These are phyloP conservation scores for Colletotrichum sp. DNA, from an alignment of 2,329 filamentous ascomycete species.

Conservation along the genomic window DNA sequence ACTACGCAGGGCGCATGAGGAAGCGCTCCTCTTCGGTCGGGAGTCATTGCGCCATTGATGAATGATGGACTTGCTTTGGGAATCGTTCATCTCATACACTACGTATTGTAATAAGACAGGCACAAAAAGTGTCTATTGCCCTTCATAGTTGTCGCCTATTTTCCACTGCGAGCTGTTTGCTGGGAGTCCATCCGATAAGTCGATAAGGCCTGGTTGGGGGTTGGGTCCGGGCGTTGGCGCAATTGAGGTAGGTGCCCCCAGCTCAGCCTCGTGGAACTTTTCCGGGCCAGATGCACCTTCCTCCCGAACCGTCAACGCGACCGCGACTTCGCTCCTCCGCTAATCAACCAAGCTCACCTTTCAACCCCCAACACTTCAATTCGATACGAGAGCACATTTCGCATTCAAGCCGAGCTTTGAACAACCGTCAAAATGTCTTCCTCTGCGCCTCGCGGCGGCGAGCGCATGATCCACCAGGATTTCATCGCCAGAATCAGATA, in stretches of 20 bases:
- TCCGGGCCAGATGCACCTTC: slow-evolving; percentile 12
- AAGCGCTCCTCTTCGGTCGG: background rate
- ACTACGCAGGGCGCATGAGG: slow-evolving; percentile 12
- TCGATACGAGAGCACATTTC: background rate
- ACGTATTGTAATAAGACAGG: slow-evolving; percentile 16
- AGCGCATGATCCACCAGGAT: slow-evolving; percentile 82
- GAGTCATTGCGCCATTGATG: slow-evolving; percentile 10
- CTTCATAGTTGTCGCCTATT: background rate
- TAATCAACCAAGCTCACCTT: background rate
- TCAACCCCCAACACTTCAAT: background rate
- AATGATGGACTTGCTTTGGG: slow-evolving; percentile 14
- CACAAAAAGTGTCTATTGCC: background rate
- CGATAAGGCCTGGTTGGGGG: slow-evolving; percentile 6
- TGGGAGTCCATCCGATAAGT: slow-evolving; percentile 3
- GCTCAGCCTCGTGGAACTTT: slow-evolving; percentile 24
- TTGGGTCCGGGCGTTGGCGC: slow-evolving; percentile 4
- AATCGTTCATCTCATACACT: slow-evolving; percentile 16
- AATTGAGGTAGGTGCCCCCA: background rate
- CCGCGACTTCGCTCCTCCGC: slow-evolving; percentile 1
- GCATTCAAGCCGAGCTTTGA: background rate
- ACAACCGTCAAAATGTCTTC: slow-evolving; percentile 32
- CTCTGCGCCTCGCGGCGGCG: slow-evolving; percentile 46
- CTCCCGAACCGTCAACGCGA: slow-evolving; percentile 7
- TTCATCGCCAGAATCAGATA: slow-evolving; percentile 97
- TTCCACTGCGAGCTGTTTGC: background rate